Evolutionary conservation across 225 moss, liverwort and hornwort genomes (phyloP).

Genomic region (Pseudoscleropodium purum): DNA sequence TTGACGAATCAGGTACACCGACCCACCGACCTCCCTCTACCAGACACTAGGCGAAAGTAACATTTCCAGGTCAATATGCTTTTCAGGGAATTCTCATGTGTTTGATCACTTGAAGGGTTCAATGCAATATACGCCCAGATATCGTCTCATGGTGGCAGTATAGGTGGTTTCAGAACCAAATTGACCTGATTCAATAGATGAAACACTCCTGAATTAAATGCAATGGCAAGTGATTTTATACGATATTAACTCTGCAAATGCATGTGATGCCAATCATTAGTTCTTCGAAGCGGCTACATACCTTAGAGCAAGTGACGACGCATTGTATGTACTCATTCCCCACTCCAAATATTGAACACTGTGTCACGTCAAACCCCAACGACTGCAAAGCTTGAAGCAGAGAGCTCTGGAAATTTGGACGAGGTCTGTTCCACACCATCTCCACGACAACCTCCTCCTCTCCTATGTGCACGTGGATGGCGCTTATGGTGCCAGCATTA

Average conservation of each 20-base stretch:
- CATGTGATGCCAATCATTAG: not conserved
- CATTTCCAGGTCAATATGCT: not conserved
- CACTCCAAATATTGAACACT: not conserved
- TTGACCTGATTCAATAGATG: not conserved
- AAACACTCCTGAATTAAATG: not conserved
- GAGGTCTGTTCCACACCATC: slow-evolving; percentile 1
- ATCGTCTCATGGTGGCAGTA: not conserved
- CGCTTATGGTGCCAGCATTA: not conserved
- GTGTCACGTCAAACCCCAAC: slow-evolving; percentile 7
- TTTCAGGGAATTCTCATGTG: not conserved
- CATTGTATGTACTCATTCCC: not conserved
- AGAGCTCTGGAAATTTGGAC: slow-evolving; percentile 6
- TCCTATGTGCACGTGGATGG: not conserved
- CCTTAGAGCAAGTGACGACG: slow-evolving; percentile 13
- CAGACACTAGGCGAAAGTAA: too few species aligned
- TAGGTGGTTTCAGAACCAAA: not conserved
- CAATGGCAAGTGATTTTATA: not conserved
- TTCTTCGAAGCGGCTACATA: not conserved
- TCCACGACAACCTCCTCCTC: slow-evolving; percentile 2
- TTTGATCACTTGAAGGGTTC: not conserved
- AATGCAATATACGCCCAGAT: not conserved
- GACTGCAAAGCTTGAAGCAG: slow-evolving; percentile 5
- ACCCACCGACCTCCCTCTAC: too few species aligned
- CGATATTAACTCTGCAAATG: too few species aligned
- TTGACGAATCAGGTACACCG: not conserved